Percentiles rank a stretch among this genome's conserved stretches.
Conservation (phyloP, 1,139 yeast species). For the Saccharomyces hybrid region DNA sequence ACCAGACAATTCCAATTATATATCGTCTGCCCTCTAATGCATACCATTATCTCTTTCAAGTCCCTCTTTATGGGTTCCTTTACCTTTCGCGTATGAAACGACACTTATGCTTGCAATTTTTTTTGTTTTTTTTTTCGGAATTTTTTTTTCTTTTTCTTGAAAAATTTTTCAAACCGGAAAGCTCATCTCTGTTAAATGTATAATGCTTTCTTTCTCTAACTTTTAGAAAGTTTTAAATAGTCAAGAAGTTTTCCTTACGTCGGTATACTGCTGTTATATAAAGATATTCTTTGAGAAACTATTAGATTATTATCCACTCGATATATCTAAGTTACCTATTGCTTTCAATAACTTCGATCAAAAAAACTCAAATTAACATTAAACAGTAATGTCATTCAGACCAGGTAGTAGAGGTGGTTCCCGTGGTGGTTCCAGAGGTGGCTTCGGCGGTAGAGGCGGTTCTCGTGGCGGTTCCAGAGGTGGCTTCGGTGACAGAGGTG, state of each 20-base stretch:
- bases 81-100: background rate
- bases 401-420: conserved; percentile 41
- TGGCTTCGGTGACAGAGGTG: too few relatives aligned
- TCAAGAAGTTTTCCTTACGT: background rate
- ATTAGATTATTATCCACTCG: background rate
- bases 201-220: background rate
- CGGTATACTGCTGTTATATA: background rate
- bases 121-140: background rate
- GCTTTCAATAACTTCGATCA: conserved; percentile 4
- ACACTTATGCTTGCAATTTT: background rate
- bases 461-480: too few relatives aligned
- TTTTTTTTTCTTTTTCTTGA: background rate
- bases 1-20: too few relatives aligned
- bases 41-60: background rate
- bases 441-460: too few relatives aligned
- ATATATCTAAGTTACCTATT: background rate
- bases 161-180: conserved; percentile 4
- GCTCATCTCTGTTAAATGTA: background rate
- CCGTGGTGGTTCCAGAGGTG: too few relatives aligned
- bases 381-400: conserved; percentile 44
- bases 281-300: background rate
- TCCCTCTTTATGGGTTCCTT: background rate
- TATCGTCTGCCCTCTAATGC: too few relatives aligned
- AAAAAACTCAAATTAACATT: conserved; percentile 1
- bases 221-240: background rate